Evolutionary conservation across 345 rosid species (phyloP).

Genomic region (Cochlearia excelsa): DNA sequence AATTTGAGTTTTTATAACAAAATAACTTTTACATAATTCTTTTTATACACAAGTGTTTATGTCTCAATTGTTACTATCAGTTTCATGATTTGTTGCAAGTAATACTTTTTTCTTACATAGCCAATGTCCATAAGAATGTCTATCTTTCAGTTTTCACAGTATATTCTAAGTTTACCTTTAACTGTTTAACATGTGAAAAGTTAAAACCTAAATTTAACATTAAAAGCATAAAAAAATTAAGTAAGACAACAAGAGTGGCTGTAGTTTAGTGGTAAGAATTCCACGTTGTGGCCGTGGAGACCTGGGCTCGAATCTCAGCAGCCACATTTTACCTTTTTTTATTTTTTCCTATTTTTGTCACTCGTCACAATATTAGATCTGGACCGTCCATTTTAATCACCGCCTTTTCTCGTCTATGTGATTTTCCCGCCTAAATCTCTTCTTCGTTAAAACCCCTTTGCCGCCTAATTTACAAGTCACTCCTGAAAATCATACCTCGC

Average conservation of each 20-base stretch:
- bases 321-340: slow-evolving; percentile 31
- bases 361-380: slow-evolving; percentile 2
- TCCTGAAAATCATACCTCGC: slow-evolving; percentile 9
- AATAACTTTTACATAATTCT: too few species aligned
- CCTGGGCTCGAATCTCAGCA: slow-evolving; percentile 91
- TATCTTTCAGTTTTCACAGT: too few species aligned
- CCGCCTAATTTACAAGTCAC: slow-evolving; percentile 24
- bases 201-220: too few species aligned
- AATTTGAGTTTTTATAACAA: too few species aligned
- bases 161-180: too few species aligned
- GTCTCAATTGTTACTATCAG: too few species aligned
- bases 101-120: too few species aligned
- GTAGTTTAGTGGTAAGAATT: slow-evolving; percentile 84
- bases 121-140: too few species aligned
- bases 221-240: too few species aligned
- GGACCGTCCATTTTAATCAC: slow-evolving; percentile 16
- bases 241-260: slow-evolving; percentile 12
- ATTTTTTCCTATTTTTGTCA: background rate
- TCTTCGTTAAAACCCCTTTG: slow-evolving; percentile 19
- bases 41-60: too few species aligned
- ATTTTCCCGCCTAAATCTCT: slow-evolving; percentile 52
- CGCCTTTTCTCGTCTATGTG: slow-evolving; percentile 46
- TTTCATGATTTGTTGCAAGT: too few species aligned
- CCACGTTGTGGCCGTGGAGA: slow-evolving; percentile 91
- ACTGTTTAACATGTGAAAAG: too few species aligned